Evolutionary conservation across 2,329 filamentous ascomycete genomes (phyloP).

Genomic region (Dactylonectria estremocensis): DNA sequence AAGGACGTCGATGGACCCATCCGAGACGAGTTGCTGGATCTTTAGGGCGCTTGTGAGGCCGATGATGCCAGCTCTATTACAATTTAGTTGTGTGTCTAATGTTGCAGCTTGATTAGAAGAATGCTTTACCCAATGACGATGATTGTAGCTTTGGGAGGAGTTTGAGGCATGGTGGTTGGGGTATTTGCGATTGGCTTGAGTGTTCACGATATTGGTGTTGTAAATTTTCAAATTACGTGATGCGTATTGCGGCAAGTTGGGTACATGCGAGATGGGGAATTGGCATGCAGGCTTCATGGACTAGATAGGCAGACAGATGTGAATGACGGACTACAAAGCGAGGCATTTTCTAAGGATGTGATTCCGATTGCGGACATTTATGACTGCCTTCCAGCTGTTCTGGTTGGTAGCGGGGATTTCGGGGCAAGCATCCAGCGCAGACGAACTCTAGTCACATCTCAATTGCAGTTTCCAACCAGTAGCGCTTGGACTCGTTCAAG

Average conservation of each 20-base stretch:
- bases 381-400: neutral
- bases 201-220: neutral
- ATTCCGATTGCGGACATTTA: conserved; percentile 17
- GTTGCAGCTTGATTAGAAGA: neutral
- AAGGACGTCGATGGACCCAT: conserved; percentile 37
- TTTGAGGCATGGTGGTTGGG: conserved; percentile 24
- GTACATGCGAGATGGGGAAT: neutral
- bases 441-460: neutral
- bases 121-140: conserved; percentile 48
- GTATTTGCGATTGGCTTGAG: neutral
- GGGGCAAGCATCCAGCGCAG: neutral
- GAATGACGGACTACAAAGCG: neutral
- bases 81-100: neutral
- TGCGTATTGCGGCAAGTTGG: neutral
- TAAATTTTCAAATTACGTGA: neutral
- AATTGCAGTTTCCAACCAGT: neutral
- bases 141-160: conserved; percentile 37
- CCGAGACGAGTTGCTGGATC: conserved; percentile 53
- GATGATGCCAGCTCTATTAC: conserved; percentile 65
- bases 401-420: neutral
- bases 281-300: too few relatives aligned
- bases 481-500: neutral
- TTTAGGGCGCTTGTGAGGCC: conserved; percentile 65
- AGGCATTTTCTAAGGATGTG: conserved; percentile 5
- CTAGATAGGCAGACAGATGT: neutral